Evolutionary conservation across 768 basidiomycete genomes (phyloP), one percentile per base, ranked within the genome.

Genomic region (Macrolepiota albuminosa): DNA sequence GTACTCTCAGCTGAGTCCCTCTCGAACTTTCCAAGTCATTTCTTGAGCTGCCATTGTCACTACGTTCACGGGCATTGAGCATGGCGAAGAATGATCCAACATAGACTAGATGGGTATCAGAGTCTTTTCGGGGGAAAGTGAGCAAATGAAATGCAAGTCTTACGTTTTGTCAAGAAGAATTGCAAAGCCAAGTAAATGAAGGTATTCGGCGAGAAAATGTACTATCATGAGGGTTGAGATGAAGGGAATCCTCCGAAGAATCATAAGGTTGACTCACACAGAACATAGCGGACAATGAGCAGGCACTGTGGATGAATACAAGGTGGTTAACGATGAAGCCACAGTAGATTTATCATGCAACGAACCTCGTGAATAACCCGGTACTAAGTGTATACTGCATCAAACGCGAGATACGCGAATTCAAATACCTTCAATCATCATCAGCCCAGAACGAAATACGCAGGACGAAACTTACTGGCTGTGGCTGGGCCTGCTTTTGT

Each of bases 71-170:
- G n/a, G 78, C 72, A 59, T 81, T 80, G 34, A 81, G 71, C 75
- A 79, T 75, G 2, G 76, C 72, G 14, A 79, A 63, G 65, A 77
- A 83, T 0, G 80, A 81, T n/a, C 74, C 76, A 37, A 78, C 73
- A 56, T 82, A 82, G 8, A 83, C 81, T 82, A 1, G 42, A 55
- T 40, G 24, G 62, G 13, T 2, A 59, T 36, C 14, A 43, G 9
- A 42, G 6, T 42, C 36, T 45, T 34, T 13, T 42, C 46, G 6
- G 18, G 42, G 7, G 24, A n/a, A 54, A 54, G n/a, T 3, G 18
- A 42, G 29, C 5, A 18, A 42, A 18, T 10, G 31, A 42, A 11
- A 37, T 5, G 45, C 9, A 68, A 75, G 33, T 69, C 74, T 31
- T 69, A 80, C 80, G 68, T 64, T 79, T 77, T 11, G 79, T 81